phyloP scores from a whole-genome alignment of 805 yeast genomes.

The Danielozyma ontarioensis region DNA sequence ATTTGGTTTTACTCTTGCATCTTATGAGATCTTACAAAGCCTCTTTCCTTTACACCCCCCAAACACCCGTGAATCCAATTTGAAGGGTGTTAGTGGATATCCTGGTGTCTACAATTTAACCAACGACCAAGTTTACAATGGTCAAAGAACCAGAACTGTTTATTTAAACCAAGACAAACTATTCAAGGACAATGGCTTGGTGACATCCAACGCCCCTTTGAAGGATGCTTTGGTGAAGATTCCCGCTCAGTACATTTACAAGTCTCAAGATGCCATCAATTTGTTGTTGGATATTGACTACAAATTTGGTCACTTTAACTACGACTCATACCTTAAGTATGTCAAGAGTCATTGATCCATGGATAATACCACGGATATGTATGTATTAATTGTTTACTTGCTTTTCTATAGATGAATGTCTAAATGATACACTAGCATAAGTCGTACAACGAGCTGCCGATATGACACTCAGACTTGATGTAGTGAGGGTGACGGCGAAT shows the following conservation, averaged over 20 bases:
- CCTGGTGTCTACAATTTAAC: conserved; percentile 43
- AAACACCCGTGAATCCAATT: conserved; percentile 37
- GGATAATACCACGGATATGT: no score
- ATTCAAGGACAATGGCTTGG: conserved; percentile 24
- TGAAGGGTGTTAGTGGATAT: conserved; percentile 39
- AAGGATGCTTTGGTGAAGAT: conserved; percentile 37
- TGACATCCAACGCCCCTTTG: conserved; percentile 17
- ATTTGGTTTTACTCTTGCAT: conserved; percentile 96
- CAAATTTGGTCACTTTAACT: conserved; percentile 53
- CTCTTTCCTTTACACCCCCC: conserved; percentile 65
- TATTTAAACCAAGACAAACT: conserved; percentile 34
- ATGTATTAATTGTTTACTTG: no score
- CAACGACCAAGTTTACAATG: conserved; percentile 40
- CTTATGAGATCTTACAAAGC: conserved; percentile 84
- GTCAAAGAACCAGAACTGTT: conserved; percentile 29
- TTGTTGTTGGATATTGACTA: conserved; percentile 59
- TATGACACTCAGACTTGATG: no score
- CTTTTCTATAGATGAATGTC: no score
- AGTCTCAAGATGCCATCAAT: conserved; percentile 56
- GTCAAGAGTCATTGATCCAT: conserved; percentile 17
- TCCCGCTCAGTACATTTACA: conserved; percentile 46
- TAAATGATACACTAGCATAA: no score
- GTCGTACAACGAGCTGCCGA: no score
- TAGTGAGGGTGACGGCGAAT: no score
- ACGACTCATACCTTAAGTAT: conserved; percentile 39